phyloP scores from a whole-genome alignment of 345 rosid genomes.

The Reutealis trisperma region DNA sequence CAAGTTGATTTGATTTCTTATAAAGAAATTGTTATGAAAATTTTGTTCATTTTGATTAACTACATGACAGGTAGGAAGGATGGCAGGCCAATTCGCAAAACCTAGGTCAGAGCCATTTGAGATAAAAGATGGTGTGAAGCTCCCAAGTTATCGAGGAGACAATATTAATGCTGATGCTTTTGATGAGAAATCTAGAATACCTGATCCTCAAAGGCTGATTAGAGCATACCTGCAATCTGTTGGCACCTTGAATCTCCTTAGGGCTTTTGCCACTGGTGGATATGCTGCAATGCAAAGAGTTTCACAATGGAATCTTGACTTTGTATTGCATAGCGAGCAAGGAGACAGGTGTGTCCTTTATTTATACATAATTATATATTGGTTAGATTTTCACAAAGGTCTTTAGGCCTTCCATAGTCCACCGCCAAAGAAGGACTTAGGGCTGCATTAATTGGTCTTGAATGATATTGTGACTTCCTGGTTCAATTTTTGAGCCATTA shows the following conservation, averaged over 20 bases:
- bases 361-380: not conserved
- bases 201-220: slow-evolving; percentile 65
- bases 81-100: slow-evolving; percentile 78
- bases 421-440: not conserved
- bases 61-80: slow-evolving; percentile 49
- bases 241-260: slow-evolving; percentile 59
- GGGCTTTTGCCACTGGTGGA: slow-evolving; percentile 73
- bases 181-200: slow-evolving; percentile 61
- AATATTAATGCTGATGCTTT: slow-evolving; percentile 65
- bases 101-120: slow-evolving; percentile 62
- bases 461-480: not conserved
- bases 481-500: not conserved
- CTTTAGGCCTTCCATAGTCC: not conserved
- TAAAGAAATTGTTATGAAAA: not conserved
- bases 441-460: not conserved
- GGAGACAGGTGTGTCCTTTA: slow-evolving; percentile 48
- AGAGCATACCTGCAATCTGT: slow-evolving; percentile 67
- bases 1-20: not conserved
- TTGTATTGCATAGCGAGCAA: slow-evolving; percentile 58
- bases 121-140: slow-evolving; percentile 57
- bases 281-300: slow-evolving; percentile 79
- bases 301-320: slow-evolving; percentile 70
- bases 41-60: not conserved
- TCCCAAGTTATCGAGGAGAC: slow-evolving; percentile 70
- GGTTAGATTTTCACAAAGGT: not conserved